Percentiles rank a stretch among this genome's conserved stretches.
phyloP scores from a whole-genome alignment of 2,329 filamentous ascomycete genomes.

The Fusarium chuoi region DNA sequence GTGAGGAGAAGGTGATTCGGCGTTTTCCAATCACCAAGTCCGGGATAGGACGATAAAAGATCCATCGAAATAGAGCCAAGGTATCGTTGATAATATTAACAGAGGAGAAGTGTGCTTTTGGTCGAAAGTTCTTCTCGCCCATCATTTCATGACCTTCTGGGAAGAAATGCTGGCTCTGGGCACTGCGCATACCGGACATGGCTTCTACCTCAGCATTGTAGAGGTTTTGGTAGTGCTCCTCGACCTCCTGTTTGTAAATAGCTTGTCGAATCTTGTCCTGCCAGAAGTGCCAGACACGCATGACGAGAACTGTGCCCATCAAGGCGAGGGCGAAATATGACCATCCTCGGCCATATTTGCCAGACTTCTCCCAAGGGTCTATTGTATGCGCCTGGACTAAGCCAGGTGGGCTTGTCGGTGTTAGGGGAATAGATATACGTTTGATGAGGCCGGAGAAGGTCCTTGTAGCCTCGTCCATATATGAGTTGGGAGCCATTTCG shows the following conservation, averaged over 20 bases:
- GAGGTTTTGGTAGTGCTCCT: slow-evolving; percentile 68
- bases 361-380: slow-evolving; percentile 84
- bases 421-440: slow-evolving; percentile 70
- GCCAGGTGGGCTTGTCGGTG: slow-evolving; percentile 68
- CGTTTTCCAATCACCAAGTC: slow-evolving; percentile 74
- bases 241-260: slow-evolving; percentile 84
- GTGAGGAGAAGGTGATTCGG: slow-evolving; percentile 82
- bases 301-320: slow-evolving; percentile 71
- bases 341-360: slow-evolving; percentile 88
- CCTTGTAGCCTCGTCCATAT: slow-evolving; percentile 48
- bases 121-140: slow-evolving; percentile 66
- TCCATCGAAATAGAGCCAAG: slow-evolving; percentile 84
- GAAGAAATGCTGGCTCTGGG: slow-evolving; percentile 76
- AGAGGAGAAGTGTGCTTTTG: slow-evolving; percentile 79
- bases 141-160: slow-evolving; percentile 67
- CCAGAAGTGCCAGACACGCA: slow-evolving; percentile 88
- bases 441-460: slow-evolving; percentile 56
- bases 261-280: slow-evolving; percentile 93
- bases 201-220: slow-evolving; percentile 63
- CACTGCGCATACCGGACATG: slow-evolving; percentile 59
- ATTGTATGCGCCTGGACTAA: slow-evolving; percentile 70
- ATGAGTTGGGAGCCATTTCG: slow-evolving; percentile 55
- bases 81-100: slow-evolving; percentile 79
- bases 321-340: slow-evolving; percentile 86
- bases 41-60: slow-evolving; percentile 89